A percentile compares a stretch with the other conserved stretches of the same genome.
These are phyloP conservation scores for Trichoderma sp. DNA, from an alignment of 2,329 filamentous ascomycete genomes.

Conservation along the genomic window DNA sequence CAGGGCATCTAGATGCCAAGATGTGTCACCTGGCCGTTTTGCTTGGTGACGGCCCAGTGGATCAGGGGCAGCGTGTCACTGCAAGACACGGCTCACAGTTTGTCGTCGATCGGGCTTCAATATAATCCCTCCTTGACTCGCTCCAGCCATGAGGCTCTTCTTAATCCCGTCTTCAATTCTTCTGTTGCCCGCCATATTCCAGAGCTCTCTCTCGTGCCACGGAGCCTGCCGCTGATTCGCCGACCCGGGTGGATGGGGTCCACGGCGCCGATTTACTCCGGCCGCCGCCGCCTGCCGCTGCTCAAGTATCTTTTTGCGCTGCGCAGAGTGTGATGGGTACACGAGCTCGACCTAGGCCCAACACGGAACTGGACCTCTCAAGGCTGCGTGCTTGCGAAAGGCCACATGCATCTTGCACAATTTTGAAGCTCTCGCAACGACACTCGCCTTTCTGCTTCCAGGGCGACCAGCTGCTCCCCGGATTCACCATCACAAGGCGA, in stretches of 20 bases:
- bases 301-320: neutral
- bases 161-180: neutral
- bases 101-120: neutral
- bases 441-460: neutral
- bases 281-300: neutral
- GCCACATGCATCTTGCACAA: conserved; percentile 15
- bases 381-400: conserved; percentile 14
- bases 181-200: neutral
- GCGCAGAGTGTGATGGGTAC: neutral
- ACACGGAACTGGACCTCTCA: neutral
- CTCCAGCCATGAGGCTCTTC: neutral
- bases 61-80: conserved; percentile 1
- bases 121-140: neutral
- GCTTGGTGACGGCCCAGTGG: neutral
- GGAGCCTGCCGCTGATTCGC: conserved; percentile 16
- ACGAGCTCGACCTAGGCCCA: neutral
- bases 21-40: neutral
- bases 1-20: neutral
- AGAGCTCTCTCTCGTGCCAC: neutral
- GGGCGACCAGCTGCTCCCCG: neutral
- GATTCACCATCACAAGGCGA: neutral
- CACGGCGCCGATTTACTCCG: conserved; percentile 13
- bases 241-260: neutral
- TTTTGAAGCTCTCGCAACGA: conserved; percentile 1
- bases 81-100: neutral